phyloP scores from a whole-genome alignment of 192 early-diverging fungal species.

The Geranomyces michiganensis region DNA sequence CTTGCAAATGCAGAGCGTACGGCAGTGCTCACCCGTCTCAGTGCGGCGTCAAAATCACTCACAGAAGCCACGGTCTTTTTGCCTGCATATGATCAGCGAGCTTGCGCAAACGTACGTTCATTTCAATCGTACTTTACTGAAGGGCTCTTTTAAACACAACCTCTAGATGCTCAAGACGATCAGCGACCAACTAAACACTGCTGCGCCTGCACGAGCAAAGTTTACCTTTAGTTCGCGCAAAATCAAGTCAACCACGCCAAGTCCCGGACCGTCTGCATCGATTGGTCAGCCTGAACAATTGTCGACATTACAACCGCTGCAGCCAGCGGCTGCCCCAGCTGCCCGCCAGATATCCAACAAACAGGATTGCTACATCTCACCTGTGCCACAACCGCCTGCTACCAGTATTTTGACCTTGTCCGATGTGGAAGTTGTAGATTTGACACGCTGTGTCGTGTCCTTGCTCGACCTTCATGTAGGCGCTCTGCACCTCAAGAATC shows the following conservation, averaged over 20 bases:
- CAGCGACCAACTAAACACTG: constrained; percentile 49
- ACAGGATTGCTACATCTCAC: neutral
- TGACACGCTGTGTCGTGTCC: constrained; percentile 67
- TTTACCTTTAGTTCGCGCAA: constrained; percentile 58
- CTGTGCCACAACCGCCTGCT: neutral
- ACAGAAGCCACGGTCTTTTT: constrained; percentile 67
- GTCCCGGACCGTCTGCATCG: neutral
- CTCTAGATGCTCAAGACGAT: constrained; percentile 29
- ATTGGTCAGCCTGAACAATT: too few species aligned
- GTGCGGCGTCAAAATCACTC: constrained; percentile 58
- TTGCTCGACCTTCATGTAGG: constrained; percentile 59
- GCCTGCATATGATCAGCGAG: constrained; percentile 70
- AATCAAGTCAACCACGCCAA: neutral
- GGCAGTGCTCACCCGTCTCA: constrained; percentile 40
- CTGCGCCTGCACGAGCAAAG: constrained; percentile 41
- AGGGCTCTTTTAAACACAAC: neutral
- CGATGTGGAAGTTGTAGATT: constrained; percentile 49
- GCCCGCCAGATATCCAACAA: neutral
- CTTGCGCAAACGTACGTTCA: constrained; percentile 54
- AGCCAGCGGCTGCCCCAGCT: neutral
- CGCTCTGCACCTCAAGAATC: constrained; percentile 76
- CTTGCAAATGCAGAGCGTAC: neutral
- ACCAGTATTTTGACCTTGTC: too few species aligned
- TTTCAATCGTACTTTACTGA: neutral
- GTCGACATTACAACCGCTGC: neutral